Evolutionary conservation across 306 rosid species (phyloP).

Genomic region (Cicer judaicum): DNA sequence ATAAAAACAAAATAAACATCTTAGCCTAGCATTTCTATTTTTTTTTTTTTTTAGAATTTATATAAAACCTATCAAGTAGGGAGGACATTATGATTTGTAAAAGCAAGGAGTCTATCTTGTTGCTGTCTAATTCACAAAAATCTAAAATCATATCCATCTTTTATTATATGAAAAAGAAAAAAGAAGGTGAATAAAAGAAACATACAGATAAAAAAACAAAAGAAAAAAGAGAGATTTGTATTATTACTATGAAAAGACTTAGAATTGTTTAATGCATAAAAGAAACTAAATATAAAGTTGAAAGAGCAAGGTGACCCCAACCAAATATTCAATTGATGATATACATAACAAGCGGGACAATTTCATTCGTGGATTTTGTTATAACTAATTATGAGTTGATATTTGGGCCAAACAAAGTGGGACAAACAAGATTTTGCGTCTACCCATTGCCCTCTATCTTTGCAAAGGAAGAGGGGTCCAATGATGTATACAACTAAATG

Average conservation of each 20-base stretch:
- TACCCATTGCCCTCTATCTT: constrained; percentile 40
- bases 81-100: constrained; percentile 15
- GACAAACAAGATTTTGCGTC: constrained; percentile 45
- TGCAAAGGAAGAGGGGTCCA: constrained; percentile 48
- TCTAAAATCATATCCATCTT: constrained; percentile 16
- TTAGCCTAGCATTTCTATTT: constrained; percentile 20
- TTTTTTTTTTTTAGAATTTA: constrained; percentile 21
- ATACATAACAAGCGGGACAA: constrained; percentile 38
- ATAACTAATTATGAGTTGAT: constrained; percentile 16
- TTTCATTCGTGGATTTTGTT: constrained; percentile 27
- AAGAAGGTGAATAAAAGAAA: background rate
- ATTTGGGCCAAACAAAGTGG: constrained; percentile 47
- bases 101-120: constrained; percentile 29
- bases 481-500: constrained; percentile 42
- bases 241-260: background rate
- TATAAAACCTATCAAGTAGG: constrained; percentile 14
- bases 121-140: background rate
- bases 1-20: background rate
- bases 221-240: background rate
- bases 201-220: background rate
- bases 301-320: constrained; percentile 1
- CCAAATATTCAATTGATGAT: constrained; percentile 19
- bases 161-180: constrained; percentile 28
- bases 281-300: constrained; percentile 5
- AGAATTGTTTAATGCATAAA: background rate